Base-by-base conservation (phyloP, 2,329 filamentous ascomycete genomes). In the Fusarium humuli region DNA sequence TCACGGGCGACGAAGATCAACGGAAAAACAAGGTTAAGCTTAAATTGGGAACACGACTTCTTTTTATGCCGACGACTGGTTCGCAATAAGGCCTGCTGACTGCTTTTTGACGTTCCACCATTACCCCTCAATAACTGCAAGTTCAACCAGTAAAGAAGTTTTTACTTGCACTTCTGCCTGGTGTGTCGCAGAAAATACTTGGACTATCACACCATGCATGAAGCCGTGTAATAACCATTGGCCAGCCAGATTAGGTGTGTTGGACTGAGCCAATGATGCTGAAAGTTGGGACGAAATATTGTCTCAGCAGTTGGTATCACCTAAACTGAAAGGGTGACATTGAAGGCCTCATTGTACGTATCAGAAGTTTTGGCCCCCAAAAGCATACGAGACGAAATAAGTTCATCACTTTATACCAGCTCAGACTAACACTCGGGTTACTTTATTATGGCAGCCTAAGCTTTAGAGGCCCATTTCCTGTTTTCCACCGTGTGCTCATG, bases 131-230 rank as follows among this genome's bases (percentile, higher is more conserved):
- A 8, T 32, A 5, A 9, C 34, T 65, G 27, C 55, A 41, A 14
- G 27, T 27, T 9, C 27, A 12, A 8, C 61, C 61, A 58, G 25
- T 65, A 61, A 50, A 7, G 25, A 13, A 11, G 7, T 1, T 23
- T 4, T 22, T 11, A 12, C 11, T 12, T 22, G 27, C n/a, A 20
- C 8, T 59, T 57, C 61, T 65, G 60, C 61, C 61, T 65, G 13
- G 40, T 50, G 5, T n/a, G 18, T 23, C 25, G 22, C 44, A 65
- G 13, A 30, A 11, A 13, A 13, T 40, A 8, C 22, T 13, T 30
- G 22, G 22, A 22, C 22, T 22, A 22, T 22, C 22, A 22, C 22
- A 22, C 22, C 22, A 41, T 45, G 60, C 60, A 50, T 50, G 2
- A 10, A 12, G 20, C 23, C 3, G 25, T 45, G 9, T 1, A 44